Conservation (phyloP, 495 filamentous ascomycete species). For the Aspergillus mulundensis region DNA sequence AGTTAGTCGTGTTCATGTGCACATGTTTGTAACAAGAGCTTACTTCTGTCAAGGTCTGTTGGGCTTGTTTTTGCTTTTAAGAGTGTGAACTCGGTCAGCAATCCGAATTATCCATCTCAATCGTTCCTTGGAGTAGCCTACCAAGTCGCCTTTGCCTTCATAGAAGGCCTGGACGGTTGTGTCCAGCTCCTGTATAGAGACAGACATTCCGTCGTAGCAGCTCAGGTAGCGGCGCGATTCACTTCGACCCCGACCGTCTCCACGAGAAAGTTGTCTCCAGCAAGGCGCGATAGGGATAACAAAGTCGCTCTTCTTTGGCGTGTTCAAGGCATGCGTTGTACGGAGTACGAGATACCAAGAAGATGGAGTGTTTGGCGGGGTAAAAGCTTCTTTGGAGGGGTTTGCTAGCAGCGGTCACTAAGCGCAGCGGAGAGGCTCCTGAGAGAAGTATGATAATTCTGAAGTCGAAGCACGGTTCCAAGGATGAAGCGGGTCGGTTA, state of each 20-base stretch:
- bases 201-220: constrained; percentile 51
- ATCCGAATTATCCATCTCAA: background rate
- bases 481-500: constrained; percentile 9
- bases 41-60: constrained; percentile 91
- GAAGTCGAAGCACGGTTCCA: constrained; percentile 7
- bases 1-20: constrained; percentile 11
- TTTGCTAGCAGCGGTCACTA: constrained; percentile 13
- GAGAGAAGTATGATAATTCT: constrained; percentile 10
- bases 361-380: constrained; percentile 30
- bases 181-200: constrained; percentile 89
- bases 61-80: constrained; percentile 94
- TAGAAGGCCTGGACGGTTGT: constrained; percentile 93
- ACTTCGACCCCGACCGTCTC: constrained; percentile 14
- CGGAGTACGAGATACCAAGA: constrained; percentile 11
- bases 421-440: constrained; percentile 4
- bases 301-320: background rate
- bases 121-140: constrained; percentile 38
- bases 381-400: constrained; percentile 28
- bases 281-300: background rate
- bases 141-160: constrained; percentile 88
- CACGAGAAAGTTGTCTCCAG: background rate
- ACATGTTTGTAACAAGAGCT: constrained; percentile 21
- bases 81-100: constrained; percentile 4
- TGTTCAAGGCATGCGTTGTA: constrained; percentile 8
- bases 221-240: constrained; percentile 26